phyloP scores from a whole-genome alignment of 2,329 filamentous ascomycete genomes.

The Aspergillus pseudoglaucus region DNA sequence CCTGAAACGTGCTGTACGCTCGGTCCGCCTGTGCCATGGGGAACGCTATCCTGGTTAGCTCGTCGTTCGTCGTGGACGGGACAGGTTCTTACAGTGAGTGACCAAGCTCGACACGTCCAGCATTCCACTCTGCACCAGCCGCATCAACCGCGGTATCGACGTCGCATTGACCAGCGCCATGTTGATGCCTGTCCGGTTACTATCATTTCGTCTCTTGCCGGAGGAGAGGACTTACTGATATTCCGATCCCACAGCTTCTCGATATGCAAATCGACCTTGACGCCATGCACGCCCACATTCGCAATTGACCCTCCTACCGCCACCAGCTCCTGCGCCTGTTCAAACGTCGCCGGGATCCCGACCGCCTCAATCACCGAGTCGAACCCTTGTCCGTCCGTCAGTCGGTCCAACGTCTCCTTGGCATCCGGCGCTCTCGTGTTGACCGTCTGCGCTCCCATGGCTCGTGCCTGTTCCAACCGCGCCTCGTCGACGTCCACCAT shows the following conservation, averaged over 20 bases:
- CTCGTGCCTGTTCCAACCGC: slow-evolving; percentile 41
- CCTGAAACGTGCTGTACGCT: slow-evolving; percentile 14
- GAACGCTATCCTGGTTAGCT: slow-evolving; percentile 8
- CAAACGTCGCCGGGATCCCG: slow-evolving; percentile 46
- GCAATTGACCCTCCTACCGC: slow-evolving; percentile 47
- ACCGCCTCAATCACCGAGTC: slow-evolving; percentile 53
- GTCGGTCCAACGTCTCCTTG: slow-evolving; percentile 30
- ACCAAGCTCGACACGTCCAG: slow-evolving; percentile 13
- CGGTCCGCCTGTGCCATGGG: slow-evolving; percentile 5
- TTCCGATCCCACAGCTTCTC: slow-evolving; percentile 48
- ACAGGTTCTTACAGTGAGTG: slow-evolving; percentile 14
- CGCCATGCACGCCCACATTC: slow-evolving; percentile 51
- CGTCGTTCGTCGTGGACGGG: not conserved
- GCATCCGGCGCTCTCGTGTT: slow-evolving; percentile 26
- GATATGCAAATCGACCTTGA: slow-evolving; percentile 43
- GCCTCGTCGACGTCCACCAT: slow-evolving; percentile 44
- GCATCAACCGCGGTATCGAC: slow-evolving; percentile 10
- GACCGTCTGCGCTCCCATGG: slow-evolving; percentile 42
- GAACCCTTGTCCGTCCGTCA: slow-evolving; percentile 46
- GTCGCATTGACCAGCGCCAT: slow-evolving; percentile 18
- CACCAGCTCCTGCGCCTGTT: slow-evolving; percentile 46
- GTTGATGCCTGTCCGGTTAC: slow-evolving; percentile 12
- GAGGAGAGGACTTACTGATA: slow-evolving; percentile 32
- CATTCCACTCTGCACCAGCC: slow-evolving; percentile 9
- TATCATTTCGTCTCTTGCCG: not conserved